Percentiles rank a stretch among this genome's conserved stretches.
These are phyloP conservation scores for Massarina eburnea DNA, from an alignment of 2,329 filamentous ascomycete species.

Conservation along the genomic window DNA sequence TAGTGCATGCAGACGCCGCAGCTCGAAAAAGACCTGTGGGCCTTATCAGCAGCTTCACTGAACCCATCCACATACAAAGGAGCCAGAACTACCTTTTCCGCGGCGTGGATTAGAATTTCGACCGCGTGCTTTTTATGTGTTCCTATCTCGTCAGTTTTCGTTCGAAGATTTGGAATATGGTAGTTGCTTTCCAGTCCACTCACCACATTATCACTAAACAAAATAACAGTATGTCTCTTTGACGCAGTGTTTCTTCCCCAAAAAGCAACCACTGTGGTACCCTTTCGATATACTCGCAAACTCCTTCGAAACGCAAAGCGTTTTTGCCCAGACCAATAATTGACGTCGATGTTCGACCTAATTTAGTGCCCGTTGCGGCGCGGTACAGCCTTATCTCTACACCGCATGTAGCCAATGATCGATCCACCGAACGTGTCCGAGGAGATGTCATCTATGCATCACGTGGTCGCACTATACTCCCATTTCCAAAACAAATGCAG, in stretches of 20 bases:
- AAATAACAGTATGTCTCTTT: too few species aligned
- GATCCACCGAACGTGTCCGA: neutral
- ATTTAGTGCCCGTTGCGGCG: neutral
- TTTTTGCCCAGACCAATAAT: too few species aligned
- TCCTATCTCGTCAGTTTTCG: neutral
- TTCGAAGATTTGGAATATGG: neutral
- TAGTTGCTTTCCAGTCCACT: too few species aligned
- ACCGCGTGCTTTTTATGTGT: neutral
- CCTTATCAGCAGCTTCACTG: slow-evolving; percentile 14
- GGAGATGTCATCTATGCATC: neutral
- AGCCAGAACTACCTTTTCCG: slow-evolving; percentile 13
- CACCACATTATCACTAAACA: too few species aligned
- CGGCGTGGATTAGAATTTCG: slow-evolving; percentile 6
- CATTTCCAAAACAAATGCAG: neutral
- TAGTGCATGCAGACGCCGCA: slow-evolving; percentile 8
- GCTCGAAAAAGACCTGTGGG: slow-evolving; percentile 10
- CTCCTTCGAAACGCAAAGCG: too few species aligned
- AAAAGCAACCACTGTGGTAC: too few species aligned
- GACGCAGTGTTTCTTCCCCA: too few species aligned
- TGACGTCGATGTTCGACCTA: neutral
- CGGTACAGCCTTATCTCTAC: neutral
- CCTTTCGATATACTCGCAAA: too few species aligned
- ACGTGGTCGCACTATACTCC: neutral
- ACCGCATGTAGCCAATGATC: neutral
- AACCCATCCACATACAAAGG: slow-evolving; percentile 7